Conservation (phyloP, 2,329 filamentous ascomycete species). For the Dothistroma septosporum region DNA sequence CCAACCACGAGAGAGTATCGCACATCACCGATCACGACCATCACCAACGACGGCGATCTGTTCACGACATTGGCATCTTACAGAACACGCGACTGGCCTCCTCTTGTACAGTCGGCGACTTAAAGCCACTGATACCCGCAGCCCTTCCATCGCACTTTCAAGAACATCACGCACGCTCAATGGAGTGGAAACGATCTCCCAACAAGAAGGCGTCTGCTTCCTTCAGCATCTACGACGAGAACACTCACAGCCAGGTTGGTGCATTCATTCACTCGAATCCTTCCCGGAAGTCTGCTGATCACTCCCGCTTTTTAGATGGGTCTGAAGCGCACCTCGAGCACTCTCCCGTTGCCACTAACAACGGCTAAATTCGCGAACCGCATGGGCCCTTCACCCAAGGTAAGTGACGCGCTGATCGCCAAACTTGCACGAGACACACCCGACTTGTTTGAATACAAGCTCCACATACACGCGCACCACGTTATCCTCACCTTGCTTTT, state of each 20-base stretch:
- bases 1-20: background rate
- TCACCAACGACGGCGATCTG: slow-evolving; percentile 1
- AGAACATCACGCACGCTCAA: slow-evolving; percentile 12
- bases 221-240: slow-evolving; percentile 26
- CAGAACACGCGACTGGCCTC: background rate
- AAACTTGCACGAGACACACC: slow-evolving; percentile 2
- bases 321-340: slow-evolving; percentile 24
- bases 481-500: slow-evolving; percentile 20
- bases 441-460: background rate
- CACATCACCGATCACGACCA: slow-evolving; percentile 1
- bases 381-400: slow-evolving; percentile 19
- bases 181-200: slow-evolving; percentile 25
- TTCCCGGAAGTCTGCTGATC: slow-evolving; percentile 14
- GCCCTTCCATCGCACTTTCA: background rate
- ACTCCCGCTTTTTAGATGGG: slow-evolving; percentile 12
- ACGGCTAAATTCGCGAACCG: slow-evolving; percentile 37
- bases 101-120: slow-evolving; percentile 1
- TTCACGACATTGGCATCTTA: slow-evolving; percentile 8
- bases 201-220: slow-evolving; percentile 21
- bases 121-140: background rate
- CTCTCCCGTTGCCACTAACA: slow-evolving; percentile 34
- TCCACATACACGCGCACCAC: slow-evolving; percentile 25
- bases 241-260: slow-evolving; percentile 19
- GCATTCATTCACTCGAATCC: slow-evolving; percentile 9
- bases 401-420: slow-evolving; percentile 11